Base-by-base conservation (phyloP, 192 early-diverging fungal genomes). In the Coemansia javaensis region DNA sequence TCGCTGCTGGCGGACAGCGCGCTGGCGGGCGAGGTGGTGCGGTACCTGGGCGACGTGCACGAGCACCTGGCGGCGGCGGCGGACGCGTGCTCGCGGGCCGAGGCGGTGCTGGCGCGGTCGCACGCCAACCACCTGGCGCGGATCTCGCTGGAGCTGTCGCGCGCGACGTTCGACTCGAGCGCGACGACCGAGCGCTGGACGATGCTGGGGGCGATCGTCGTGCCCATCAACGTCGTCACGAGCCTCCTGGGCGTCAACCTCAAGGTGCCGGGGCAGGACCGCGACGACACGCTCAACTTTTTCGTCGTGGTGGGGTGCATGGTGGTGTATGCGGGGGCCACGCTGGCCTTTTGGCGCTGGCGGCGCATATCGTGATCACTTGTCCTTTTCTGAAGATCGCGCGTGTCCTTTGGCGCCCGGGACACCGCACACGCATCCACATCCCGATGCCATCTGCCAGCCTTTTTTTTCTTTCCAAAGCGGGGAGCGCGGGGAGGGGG, bases 71-170 rank as follows among this genome's bases (percentile, higher is more conserved):
- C 56, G 23, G 59, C 63, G 2, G 55, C 57, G 2, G 25, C 67
- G 8, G 49, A 50, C 33, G 47, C 73, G 18, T 68, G 75, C 34
- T 17, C 62, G 42, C 68, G 65, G 12, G 57, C 73, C 3, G 84
- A 88, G 57, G 78, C 86, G 25, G 83, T 86, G 30, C 63, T 84
- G 16, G 69, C 80, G 3, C 55, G 85, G 23, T 82, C 84, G 7
- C 85, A 89, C 44, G 79, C 83, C 14, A 87, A 87, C 54, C 88
- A 89, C 27, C 46, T 88, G 13, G 86, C 87, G 5, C 81, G 84
- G 37, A 84, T 88, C 51, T 86, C 84, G 2, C 77, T 88, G n/a
- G 86, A 86, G 56, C 81, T 88, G 38, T 55, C 63, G 25, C 53
- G 63, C 8, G 63, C 70, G 8, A 57, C 63, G 10, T 53, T 57